These are phyloP conservation scores for Apophysomyces ossiformis DNA, from an alignment of 371 early-diverging fungal species.

Conservation along the genomic window DNA sequence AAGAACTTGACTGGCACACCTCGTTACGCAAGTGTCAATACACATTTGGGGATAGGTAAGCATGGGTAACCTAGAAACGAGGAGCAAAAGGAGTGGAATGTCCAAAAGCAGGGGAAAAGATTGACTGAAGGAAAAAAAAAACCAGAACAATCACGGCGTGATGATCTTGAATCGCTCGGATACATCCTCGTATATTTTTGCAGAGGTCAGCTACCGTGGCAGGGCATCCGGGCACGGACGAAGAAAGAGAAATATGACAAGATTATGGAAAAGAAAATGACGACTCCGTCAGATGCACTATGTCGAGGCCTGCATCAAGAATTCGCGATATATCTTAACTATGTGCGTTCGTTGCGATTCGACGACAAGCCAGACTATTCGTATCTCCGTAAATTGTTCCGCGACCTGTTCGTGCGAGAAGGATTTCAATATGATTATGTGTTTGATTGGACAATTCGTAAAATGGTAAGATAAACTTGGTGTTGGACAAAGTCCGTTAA, in stretches of 20 bases:
- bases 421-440: conserved; percentile 97
- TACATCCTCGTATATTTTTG: conserved; percentile 99
- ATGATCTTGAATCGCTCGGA: conserved; percentile 99
- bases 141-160: conserved; percentile 98
- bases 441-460: conserved; percentile 94
- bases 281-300: conserved; percentile 94
- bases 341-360: conserved; percentile 95
- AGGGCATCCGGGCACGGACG: conserved; percentile 96
- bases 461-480: conserved; percentile 40
- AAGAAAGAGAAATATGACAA: conserved; percentile 99
- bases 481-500: conserved; percentile 8
- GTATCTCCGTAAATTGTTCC: conserved; percentile 96
- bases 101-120: not conserved
- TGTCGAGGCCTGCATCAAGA: conserved; percentile 96
- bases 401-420: conserved; percentile 94
- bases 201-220: conserved; percentile 99
- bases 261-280: conserved; percentile 99
- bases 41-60: conserved; percentile 93
- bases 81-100: conserved; percentile 22
- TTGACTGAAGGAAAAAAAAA: not conserved
- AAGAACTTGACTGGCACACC: conserved; percentile 99
- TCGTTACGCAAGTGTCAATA: conserved; percentile 98
- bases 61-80: conserved; percentile 5
- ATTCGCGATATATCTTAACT: conserved; percentile 96
- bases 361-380: conserved; percentile 99